A percentile compares a stretch with the other conserved stretches of the same genome.
Conservation (phyloP, 192 early-diverging fungal genomes). For the Phycomyces nitens region DNA sequence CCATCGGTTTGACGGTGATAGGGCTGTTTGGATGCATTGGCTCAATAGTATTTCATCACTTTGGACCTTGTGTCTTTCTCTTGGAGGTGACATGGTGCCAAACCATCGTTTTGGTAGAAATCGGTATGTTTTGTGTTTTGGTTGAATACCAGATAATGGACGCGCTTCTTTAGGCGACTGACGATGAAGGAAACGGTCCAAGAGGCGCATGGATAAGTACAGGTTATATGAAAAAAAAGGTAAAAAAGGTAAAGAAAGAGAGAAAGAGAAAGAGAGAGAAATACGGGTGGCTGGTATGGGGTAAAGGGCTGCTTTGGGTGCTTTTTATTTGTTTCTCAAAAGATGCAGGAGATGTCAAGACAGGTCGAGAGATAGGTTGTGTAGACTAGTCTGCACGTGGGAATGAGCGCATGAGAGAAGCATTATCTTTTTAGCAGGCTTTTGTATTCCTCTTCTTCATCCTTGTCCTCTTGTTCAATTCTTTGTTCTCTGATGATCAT, state of each 20-base stretch:
- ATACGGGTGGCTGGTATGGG: no score
- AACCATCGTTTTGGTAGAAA: background rate
- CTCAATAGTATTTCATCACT: slow-evolving; percentile 1
- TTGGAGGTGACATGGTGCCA: background rate
- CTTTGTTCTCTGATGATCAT: background rate
- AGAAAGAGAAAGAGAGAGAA: no score
- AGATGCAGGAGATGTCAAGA: background rate
- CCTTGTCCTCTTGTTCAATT: background rate
- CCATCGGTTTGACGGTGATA: background rate
- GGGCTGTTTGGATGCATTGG: background rate
- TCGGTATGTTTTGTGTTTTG: background rate
- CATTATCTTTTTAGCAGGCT: background rate
- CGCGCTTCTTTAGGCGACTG: background rate
- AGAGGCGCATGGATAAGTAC: background rate
- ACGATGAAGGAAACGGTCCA: background rate
- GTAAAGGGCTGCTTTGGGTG: no score
- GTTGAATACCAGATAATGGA: background rate
- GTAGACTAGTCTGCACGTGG: background rate
- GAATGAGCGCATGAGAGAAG: background rate
- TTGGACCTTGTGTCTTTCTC: background rate
- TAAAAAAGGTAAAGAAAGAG: no score
- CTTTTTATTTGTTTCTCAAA: no score
- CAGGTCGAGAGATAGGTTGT: background rate
- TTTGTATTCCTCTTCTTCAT: background rate
- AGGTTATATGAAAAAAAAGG: no score